Percentiles rank a stretch among this genome's conserved stretches.
Evolutionary conservation across 176 grass and related monocot genomes (phyloP).

Genomic region (Rhynchospora pubera): DNA sequence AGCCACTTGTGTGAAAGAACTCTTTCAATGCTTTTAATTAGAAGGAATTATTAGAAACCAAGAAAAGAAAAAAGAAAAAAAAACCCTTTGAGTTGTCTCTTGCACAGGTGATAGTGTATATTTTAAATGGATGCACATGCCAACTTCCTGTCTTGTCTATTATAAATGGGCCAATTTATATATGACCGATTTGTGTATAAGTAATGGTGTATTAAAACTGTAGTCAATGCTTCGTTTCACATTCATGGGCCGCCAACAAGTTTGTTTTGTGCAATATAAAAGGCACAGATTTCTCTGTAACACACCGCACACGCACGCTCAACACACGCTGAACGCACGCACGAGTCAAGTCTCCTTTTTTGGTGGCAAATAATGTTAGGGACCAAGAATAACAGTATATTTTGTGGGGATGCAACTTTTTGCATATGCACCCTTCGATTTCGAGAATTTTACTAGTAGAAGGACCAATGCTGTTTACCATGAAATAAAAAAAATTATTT

Average conservation of each 20-base stretch:
- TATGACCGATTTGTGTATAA: neutral
- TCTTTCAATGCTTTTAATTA: neutral
- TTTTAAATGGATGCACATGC: neutral
- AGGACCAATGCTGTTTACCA: too few species aligned
- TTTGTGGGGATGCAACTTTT: neutral
- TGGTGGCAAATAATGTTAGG: neutral
- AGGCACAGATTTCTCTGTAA: neutral
- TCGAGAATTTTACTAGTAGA: neutral
- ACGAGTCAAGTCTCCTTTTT: constrained; percentile 7
- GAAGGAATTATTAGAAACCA: neutral
- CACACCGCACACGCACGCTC: neutral
- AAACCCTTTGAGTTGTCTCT: neutral
- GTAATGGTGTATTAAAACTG: neutral
- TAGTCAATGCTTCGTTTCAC: neutral
- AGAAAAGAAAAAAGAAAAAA: neutral
- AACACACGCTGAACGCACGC: neutral
- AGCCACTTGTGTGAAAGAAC: constrained; percentile 10
- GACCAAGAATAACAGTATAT: neutral
- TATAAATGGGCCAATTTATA: constrained; percentile 18
- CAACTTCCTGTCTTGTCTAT: constrained; percentile 4
- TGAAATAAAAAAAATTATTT: too few species aligned
- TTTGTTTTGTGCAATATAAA: neutral
- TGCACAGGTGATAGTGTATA: neutral
- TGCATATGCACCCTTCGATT: neutral
- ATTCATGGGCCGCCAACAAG: neutral